Evolutionary conservation across 208 protist species (phyloP).

Genomic region (Leishmania martiniquensis): DNA sequence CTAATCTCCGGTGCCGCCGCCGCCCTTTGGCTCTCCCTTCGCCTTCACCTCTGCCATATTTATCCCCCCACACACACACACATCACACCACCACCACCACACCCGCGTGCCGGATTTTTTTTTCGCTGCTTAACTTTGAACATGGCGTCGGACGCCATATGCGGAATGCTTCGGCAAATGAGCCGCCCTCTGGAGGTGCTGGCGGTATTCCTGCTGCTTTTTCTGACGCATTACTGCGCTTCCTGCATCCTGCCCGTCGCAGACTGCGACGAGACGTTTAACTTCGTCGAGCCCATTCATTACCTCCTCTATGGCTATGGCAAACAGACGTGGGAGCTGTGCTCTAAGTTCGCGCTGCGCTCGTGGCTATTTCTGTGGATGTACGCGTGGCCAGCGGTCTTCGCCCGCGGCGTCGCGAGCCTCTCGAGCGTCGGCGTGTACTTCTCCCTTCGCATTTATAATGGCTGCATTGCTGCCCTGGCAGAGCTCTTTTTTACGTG

Average conservation of each 20-base stretch:
- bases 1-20: neutral
- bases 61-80: neutral
- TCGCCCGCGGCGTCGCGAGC: constrained; percentile 27
- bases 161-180: constrained; percentile 22
- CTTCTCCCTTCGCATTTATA: constrained; percentile 66
- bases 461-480: constrained; percentile 47
- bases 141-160: neutral
- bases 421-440: constrained; percentile 60
- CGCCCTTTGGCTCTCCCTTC: neutral
- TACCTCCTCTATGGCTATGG: constrained; percentile 93
- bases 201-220: constrained; percentile 55
- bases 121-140: neutral
- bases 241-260: constrained; percentile 71
- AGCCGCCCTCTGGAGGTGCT: constrained; percentile 49
- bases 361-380: constrained; percentile 91
- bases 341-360: constrained; percentile 85
- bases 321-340: constrained; percentile 97
- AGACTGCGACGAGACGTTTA: constrained; percentile 97
- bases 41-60: neutral
- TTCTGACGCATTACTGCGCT: constrained; percentile 57
- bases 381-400: constrained; percentile 63
- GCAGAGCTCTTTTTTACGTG: constrained; percentile 64
- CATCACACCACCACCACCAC: too few species aligned
- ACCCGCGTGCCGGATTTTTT: too few species aligned
- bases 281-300: constrained; percentile 96